A percentile compares a stretch with the other conserved stretches of the same genome.
Conservation (phyloP, 805 yeast genomes). For the Dipodascus albidus region DNA sequence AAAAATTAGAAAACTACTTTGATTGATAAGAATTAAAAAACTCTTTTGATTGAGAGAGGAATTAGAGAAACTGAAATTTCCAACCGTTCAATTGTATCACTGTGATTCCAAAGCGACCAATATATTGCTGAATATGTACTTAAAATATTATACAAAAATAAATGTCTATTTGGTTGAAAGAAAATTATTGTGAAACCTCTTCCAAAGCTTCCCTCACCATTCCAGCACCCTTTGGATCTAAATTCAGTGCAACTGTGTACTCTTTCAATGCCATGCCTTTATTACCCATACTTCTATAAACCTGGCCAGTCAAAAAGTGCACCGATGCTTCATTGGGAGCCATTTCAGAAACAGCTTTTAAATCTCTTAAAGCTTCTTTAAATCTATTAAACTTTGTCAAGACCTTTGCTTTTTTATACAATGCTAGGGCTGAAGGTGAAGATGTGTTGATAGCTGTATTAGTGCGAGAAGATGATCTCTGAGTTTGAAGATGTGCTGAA, state of each 20-base stretch:
- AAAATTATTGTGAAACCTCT: neutral
- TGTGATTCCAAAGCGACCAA: too few species aligned
- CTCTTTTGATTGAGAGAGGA: too few species aligned
- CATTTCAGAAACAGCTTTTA: conserved; percentile 56
- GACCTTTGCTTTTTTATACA: conserved; percentile 80
- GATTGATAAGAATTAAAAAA: too few species aligned
- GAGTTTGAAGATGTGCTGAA: conserved; percentile 54
- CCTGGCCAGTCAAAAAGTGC: conserved; percentile 78
- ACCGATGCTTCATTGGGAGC: conserved; percentile 96
- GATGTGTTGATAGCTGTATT: neutral
- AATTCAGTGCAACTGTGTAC: conserved; percentile 76
- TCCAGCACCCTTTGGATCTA: conserved; percentile 89
- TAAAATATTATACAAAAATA: neutral
- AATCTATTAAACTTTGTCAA: conserved; percentile 61
- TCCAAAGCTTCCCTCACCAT: conserved; percentile 79
- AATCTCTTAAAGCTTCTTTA: conserved; percentile 59
- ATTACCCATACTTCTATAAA: conserved; percentile 65
- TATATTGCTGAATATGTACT: neutral
- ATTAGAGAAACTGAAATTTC: too few species aligned
- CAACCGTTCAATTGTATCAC: too few species aligned
- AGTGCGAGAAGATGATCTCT: conserved; percentile 13
- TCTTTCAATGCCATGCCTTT: conserved; percentile 71
- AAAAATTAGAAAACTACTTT: too few species aligned
- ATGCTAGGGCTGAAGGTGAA: conserved; percentile 55
- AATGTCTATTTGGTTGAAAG: neutral